A percentile compares a stretch with the other conserved stretches of the same genome.
These are phyloP conservation scores for Agrostemma githago DNA, from an alignment of 148 eudicot genomes.

Conservation along the genomic window DNA sequence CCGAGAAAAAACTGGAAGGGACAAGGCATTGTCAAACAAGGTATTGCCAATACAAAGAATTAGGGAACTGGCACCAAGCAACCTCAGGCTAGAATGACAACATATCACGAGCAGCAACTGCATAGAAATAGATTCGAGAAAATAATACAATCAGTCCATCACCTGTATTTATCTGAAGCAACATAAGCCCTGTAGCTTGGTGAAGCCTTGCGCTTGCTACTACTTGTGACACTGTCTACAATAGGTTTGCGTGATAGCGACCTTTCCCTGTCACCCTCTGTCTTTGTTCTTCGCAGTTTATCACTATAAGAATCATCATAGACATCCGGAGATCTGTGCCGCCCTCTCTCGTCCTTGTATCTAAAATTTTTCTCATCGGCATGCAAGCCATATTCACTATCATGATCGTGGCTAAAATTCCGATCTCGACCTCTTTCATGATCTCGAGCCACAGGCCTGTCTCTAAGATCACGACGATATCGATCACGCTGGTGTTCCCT, in stretches of 20 bases:
- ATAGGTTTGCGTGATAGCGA: constrained; percentile 49
- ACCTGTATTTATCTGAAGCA: constrained; percentile 63
- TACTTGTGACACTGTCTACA: constrained; percentile 39
- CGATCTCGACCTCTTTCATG: constrained; percentile 20
- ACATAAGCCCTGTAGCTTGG: constrained; percentile 56
- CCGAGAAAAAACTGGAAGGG: not conserved
- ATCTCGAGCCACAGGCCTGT: constrained; percentile 27
- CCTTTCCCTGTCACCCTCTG: constrained; percentile 54
- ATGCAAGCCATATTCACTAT: constrained; percentile 34
- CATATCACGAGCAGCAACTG: not conserved
- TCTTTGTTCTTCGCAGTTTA: constrained; percentile 47
- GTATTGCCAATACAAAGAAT: not conserved
- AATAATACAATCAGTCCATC: constrained; percentile 8
- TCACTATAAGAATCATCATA: constrained; percentile 55
- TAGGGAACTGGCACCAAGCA: not conserved
- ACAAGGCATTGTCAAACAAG: not conserved
- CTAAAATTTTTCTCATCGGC: constrained; percentile 51
- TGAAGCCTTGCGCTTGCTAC: constrained; percentile 53
- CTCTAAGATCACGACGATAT: constrained; percentile 33
- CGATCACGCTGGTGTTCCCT: constrained; percentile 34
- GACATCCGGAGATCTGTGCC: constrained; percentile 49
- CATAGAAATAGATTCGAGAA: constrained; percentile 4
- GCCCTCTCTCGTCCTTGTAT: constrained; percentile 67
- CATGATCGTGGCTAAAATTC: constrained; percentile 24
- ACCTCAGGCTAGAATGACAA: not conserved